Conservation (phyloP, 2,329 filamentous ascomycete genomes). For the Fusarium nurragi region DNA sequence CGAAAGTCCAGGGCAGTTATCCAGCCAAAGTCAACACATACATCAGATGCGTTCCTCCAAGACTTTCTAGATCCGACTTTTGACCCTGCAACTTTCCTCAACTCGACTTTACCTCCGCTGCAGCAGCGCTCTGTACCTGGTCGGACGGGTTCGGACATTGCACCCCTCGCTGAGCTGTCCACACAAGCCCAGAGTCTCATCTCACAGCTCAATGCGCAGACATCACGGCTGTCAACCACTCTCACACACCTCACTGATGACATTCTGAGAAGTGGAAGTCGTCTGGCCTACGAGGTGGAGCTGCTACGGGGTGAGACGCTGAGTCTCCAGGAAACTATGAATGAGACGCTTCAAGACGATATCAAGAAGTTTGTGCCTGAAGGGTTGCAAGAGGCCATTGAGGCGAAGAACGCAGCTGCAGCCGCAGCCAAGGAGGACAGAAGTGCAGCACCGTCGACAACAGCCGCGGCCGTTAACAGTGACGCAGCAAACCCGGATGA, state of each 20-base stretch:
- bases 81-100: conserved; percentile 86
- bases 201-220: conserved; percentile 88
- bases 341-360: conserved; percentile 76
- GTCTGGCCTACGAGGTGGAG: conserved; percentile 94
- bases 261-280: conserved; percentile 86
- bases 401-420: conserved; percentile 35
- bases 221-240: conserved; percentile 79
- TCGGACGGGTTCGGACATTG: conserved; percentile 48
- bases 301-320: conserved; percentile 88
- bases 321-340: conserved; percentile 80
- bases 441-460: conserved; percentile 38
- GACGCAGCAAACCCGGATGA: conserved; percentile 51
- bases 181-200: conserved; percentile 84
- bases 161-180: conserved; percentile 79
- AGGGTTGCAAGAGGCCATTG: conserved; percentile 52
- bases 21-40: conserved; percentile 67
- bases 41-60: conserved; percentile 76
- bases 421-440: conserved; percentile 31
- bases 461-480: conserved; percentile 4
- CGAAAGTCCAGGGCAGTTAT: conserved; percentile 51
- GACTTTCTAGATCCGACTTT: conserved; percentile 82
- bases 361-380: conserved; percentile 75
- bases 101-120: conserved; percentile 77
- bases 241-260: conserved; percentile 94
- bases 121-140: conserved; percentile 53